Evolutionary conservation across 352 stramenopile genomes (phyloP).

Genomic region (Pythium scleroteichum): DNA sequence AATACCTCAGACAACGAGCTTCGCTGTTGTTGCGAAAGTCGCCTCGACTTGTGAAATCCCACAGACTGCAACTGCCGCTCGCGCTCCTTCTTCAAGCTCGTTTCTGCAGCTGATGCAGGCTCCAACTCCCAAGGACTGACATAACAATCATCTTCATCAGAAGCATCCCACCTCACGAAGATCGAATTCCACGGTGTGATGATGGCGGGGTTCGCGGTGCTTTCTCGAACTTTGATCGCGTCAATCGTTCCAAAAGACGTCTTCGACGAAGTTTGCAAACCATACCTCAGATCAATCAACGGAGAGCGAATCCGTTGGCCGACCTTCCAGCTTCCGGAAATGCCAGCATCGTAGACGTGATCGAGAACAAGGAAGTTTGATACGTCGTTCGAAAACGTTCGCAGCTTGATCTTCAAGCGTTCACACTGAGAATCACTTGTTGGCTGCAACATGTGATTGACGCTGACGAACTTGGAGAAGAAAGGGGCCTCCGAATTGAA

Average conservation of each 20-base stretch:
- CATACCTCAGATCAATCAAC: conserved; percentile 68
- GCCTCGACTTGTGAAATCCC: conserved; percentile 50
- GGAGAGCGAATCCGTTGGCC: conserved; percentile 77
- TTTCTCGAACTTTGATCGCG: conserved; percentile 29
- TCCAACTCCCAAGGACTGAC: conserved; percentile 86
- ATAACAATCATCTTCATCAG: conserved; percentile 60
- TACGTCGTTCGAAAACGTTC: conserved; percentile 78
- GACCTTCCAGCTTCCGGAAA: conserved; percentile 68
- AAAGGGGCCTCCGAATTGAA: conserved; percentile 19
- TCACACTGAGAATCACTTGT: conserved; percentile 36
- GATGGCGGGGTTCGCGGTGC: conserved; percentile 16
- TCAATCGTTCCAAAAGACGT: conserved; percentile 67
- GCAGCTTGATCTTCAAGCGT: conserved; percentile 63
- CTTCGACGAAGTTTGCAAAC: conserved; percentile 55
- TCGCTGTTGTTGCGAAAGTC: conserved; percentile 50
- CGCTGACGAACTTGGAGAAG: conserved; percentile 71
- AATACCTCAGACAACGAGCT: conserved; percentile 55
- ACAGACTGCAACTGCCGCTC: conserved; percentile 39
- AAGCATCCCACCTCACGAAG: conserved; percentile 68
- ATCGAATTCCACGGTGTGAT: conserved; percentile 80
- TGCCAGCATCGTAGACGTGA: conserved; percentile 74
- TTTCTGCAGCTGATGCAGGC: conserved; percentile 34
- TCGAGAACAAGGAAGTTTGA: conserved; percentile 88
- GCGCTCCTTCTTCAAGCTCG: conserved; percentile 42
- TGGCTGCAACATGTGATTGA: conserved; percentile 57